Base-by-base conservation (phyloP, 768 basidiomycete species). In the Boletus tylopilopsis region DNA sequence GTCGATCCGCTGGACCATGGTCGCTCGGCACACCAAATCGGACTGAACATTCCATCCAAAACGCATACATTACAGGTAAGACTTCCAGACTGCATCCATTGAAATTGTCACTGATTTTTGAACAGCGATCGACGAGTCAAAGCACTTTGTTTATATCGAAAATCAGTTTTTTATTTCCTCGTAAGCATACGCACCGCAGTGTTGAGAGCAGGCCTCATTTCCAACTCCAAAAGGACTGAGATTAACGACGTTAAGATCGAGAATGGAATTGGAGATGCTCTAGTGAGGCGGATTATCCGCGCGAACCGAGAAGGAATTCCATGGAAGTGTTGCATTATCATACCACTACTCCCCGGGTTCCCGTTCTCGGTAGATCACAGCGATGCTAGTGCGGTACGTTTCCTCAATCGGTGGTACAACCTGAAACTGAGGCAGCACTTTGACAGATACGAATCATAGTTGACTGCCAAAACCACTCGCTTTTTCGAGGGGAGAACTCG, bases 131-230 rank as follows among this genome's bases (percentile, higher is more conserved):
- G 85, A 94, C 62, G 73, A 89, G 61, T 94, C 93, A 22, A 93
- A 97, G 58, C 93, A 96, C 63, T 99, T 98, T 63, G 90, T 99
- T 29, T 99, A 99, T 71, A 96, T 99, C 55, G 95, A 97, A 65
- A 93, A 94, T 57, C 90, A 93, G 64, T 93, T 92, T 62, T 92
- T 93, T 68, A 89, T 93, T 55, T 85, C 88, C 1, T 90, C 88
- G 90, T 91, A 67, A 64, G 87, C 53, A 42, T 35, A 6, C 21
- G 3, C 11, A 36, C 34, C n/a, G 16, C 34, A 22, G 6, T 30
- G 34, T 12, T 36, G 43, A 38, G 43, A 42, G 25, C 21, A 53
- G 19, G 43, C 35, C 38, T 50, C 41, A 30, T 30, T 18, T 27
- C 19, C 18, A 12, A 25, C 32, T 24, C n/a, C n/a, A n/a, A n/a